These are phyloP conservation scores for Pyrus pyrifolia DNA, from an alignment of 306 rosid species.

Conservation along the genomic window DNA sequence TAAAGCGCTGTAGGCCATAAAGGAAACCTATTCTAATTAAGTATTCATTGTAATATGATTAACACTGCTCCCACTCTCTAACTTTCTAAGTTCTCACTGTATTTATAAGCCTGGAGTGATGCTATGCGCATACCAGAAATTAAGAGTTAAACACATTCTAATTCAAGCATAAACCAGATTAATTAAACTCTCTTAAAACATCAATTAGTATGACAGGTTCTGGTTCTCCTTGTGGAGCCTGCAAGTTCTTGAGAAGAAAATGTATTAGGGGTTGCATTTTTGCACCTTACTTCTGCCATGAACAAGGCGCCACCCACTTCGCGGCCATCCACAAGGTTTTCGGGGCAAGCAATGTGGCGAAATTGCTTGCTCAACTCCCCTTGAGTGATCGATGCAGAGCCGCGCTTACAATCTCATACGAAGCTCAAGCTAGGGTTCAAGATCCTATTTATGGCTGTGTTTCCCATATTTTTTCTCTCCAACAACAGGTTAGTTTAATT, in stretches of 20 bases:
- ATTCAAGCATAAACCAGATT: neutral
- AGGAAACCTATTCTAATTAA: constrained; percentile 56
- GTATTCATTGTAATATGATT: constrained; percentile 40
- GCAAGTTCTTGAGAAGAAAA: constrained; percentile 95
- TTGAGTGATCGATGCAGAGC: constrained; percentile 64
- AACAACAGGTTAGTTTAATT: constrained; percentile 61
- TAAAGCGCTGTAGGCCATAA: constrained; percentile 64
- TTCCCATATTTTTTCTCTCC: constrained; percentile 90
- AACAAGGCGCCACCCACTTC: constrained; percentile 83
- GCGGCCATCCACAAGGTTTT: constrained; percentile 93
- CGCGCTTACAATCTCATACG: constrained; percentile 77
- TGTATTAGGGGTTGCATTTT: constrained; percentile 86
- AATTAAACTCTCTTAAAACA: neutral
- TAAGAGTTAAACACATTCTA: neutral
- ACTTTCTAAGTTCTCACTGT: neutral
- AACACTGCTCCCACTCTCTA: constrained; percentile 23
- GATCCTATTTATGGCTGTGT: constrained; percentile 97
- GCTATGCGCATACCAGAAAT: constrained; percentile 18
- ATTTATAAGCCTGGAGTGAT: constrained; percentile 12
- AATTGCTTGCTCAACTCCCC: constrained; percentile 83
- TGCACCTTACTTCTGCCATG: constrained; percentile 92
- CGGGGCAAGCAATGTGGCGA: constrained; percentile 94
- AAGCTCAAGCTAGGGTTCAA: constrained; percentile 94
- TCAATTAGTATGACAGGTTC: constrained; percentile 45
- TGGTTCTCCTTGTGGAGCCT: constrained; percentile 99